Conservation (phyloP, 2,329 filamentous ascomycete species). For the Xylaria sp. region DNA sequence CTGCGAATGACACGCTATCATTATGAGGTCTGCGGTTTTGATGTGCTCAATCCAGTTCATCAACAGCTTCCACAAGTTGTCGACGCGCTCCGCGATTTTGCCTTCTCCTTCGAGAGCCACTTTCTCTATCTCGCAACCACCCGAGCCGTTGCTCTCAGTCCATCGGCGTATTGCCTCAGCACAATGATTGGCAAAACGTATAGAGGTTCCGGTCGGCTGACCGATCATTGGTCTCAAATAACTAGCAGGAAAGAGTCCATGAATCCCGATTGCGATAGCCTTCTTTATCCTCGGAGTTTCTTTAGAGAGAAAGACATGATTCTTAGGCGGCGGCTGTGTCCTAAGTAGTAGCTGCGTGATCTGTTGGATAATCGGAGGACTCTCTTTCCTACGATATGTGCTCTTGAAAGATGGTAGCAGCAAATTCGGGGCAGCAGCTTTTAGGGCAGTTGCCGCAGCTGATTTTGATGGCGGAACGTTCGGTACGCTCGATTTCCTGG, state of each 20-base stretch:
- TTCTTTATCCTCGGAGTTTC: conserved; percentile 70
- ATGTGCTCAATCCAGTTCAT: conserved; percentile 94
- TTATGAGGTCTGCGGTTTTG: conserved; percentile 76
- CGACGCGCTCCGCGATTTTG: conserved; percentile 80
- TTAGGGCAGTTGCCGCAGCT: conserved; percentile 33
- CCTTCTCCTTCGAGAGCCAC: conserved; percentile 93
- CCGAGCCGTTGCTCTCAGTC: conserved; percentile 67
- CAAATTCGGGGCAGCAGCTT: conserved; percentile 50
- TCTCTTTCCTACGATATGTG: conserved; percentile 63
- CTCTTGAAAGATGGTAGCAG: conserved; percentile 63
- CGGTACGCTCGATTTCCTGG: conserved; percentile 34
- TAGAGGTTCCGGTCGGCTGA: conserved; percentile 90
- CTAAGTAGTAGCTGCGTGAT: conserved; percentile 54
- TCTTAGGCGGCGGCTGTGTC: conserved; percentile 51
- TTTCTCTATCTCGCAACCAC: conserved; percentile 80
- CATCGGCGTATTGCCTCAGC: conserved; percentile 79
- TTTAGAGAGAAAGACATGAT: conserved; percentile 67
- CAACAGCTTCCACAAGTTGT: conserved; percentile 88
- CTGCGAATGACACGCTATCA: conserved; percentile 93
- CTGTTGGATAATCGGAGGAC: conserved; percentile 66
- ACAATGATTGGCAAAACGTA: conserved; percentile 84
- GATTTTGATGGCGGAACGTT: conserved; percentile 31
- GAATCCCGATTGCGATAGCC: conserved; percentile 87
- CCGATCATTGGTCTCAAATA: conserved; percentile 87
- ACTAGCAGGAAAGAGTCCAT: conserved; percentile 86